Evolutionary conservation across 148 eudicot species (phyloP), one percentile per base, ranked within the genome.

Genomic region (Chenopodium formosanum): DNA sequence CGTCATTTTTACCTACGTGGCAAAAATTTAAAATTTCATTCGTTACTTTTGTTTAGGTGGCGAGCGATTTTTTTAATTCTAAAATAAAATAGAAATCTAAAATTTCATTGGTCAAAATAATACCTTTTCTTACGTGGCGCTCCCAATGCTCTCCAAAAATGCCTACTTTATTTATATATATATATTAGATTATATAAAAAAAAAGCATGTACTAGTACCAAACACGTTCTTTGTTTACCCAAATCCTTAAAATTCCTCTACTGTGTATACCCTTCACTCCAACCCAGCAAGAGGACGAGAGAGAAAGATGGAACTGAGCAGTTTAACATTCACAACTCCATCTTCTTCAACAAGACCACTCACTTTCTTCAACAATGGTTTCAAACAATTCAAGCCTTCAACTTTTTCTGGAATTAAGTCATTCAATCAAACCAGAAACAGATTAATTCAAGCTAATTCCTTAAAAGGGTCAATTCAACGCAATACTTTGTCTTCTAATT

Each of bases 401-500:
- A 75, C 50, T 60, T 11, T 71, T 5, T 47, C 84, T 20, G 7
- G 63, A 67, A 47, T 40, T 8, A 70, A 46, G 37, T 25, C 44
- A 25, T 48, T 16, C 31, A 66, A 64, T 82, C 65, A 52, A 73
- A 78, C 40, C 70, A 73, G 46, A 70, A 75, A 32, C 53, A 80
- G 73, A 20, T 48, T 78, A 82, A 56, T 86, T 16, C 76, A 80
- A 3, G 79, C 86, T 19, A 89, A 84, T 73, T 88, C 92, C 64
- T 75, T 79, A 1, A 85, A 80, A 14, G 75, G 78, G 29, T 79
- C 86, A 68, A 50, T 75, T 69, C 73, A 65, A 27, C 82, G 27
- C 9, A 78, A 25, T 0, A 83, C 97, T 8, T 78, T 90, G 2
- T 87, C 93, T 17, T 84, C 89, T 34, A 86, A 87, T 52, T 93